Conservation (phyloP, 768 basidiomycete species). For the Pleurotus tuoliensis region DNA sequence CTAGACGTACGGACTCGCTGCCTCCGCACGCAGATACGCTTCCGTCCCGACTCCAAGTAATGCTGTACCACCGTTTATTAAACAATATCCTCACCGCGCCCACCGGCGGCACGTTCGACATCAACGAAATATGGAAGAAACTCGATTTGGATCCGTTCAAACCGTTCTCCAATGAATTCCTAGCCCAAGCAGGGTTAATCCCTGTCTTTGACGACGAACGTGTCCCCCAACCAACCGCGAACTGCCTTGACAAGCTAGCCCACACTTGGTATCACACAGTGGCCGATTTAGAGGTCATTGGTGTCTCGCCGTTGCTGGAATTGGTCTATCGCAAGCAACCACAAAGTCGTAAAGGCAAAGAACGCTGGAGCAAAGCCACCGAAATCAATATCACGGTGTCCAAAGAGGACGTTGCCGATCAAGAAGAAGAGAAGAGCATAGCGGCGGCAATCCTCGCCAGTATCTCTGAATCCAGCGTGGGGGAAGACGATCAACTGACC, state of each 20-base stretch:
- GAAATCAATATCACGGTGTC: too few species aligned
- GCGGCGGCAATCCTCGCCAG: slow-evolving; percentile 46
- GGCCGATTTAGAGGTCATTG: slow-evolving; percentile 21
- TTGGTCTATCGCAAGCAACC: slow-evolving; percentile 49
- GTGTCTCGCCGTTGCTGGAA: slow-evolving; percentile 38
- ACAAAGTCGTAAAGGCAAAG: not conserved
- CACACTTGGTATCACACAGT: slow-evolving; percentile 26
- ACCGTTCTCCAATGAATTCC: slow-evolving; percentile 48
- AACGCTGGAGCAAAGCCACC: too few species aligned
- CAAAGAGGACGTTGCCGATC: not conserved
- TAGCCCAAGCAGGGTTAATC: slow-evolving; percentile 35
- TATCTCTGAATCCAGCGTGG: slow-evolving; percentile 15
- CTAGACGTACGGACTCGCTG: slow-evolving; percentile 43
- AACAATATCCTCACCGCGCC: slow-evolving; percentile 37
- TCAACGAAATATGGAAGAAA: slow-evolving; percentile 46
- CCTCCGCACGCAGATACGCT: slow-evolving; percentile 58
- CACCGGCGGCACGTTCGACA: slow-evolving; percentile 43
- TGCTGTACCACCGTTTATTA: slow-evolving; percentile 73
- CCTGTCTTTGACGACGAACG: slow-evolving; percentile 11
- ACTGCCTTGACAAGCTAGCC: slow-evolving; percentile 37
- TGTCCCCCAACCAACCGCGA: slow-evolving; percentile 10
- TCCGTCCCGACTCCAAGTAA: slow-evolving; percentile 65
- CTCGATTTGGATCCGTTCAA: slow-evolving; percentile 38
- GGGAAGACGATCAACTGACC: too few species aligned
- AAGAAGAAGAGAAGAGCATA: slow-evolving; percentile 38